Evolutionary conservation across 23 red algal genomes (phyloP), one percentile per base, ranked within the genome.

Genomic region (Agarophyton chilense): DNA sequence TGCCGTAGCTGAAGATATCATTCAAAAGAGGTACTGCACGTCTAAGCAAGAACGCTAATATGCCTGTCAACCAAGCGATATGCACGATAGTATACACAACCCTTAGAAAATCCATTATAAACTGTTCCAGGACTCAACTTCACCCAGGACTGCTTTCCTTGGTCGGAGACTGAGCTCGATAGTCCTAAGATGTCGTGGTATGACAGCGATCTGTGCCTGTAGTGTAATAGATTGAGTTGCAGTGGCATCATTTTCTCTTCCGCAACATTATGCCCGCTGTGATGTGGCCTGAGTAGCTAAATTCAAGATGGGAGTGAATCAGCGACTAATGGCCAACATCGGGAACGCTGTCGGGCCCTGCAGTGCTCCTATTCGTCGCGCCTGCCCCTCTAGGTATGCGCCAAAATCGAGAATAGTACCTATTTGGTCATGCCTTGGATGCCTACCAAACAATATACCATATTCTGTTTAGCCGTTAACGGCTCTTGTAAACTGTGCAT

Each of bases 21-120:
- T 74, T 74, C 68, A 74, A 29, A 21, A 74, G 29, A 26, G 68
- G 68, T 74, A 74, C 43, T 10, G 68, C 21, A 1, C 68, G 68
- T 49, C 68, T 43, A 35, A 74, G 68, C 43, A 74, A 43, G 43
- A 74, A 74, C 21, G 40, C 68, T 43, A 47, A 24, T 43, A 39
- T 74, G 68, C 29, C 68, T 47, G 68, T 47, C 25, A 49, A 2
- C 68, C 68, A 74, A 46, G 43, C 38, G 13, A 47, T 18, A 47
- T 74, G 68, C 24, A 74, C 38, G 38, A 29, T 49, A 31, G 41
- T 18, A 29, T 74, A 74, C 3, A 49, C 24, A 39, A 47, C 21
- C 26, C 41, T 49, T 25, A 74, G 40, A 31, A 74, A 43, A 24
- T 47, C 68, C 68, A 74, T 74, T 10, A 38, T 65, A 13, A 29